Evolutionary conservation across 2,329 filamentous ascomycete genomes (phyloP), one percentile per base, ranked within the genome.

Genomic region (Exophiala sideris): DNA sequence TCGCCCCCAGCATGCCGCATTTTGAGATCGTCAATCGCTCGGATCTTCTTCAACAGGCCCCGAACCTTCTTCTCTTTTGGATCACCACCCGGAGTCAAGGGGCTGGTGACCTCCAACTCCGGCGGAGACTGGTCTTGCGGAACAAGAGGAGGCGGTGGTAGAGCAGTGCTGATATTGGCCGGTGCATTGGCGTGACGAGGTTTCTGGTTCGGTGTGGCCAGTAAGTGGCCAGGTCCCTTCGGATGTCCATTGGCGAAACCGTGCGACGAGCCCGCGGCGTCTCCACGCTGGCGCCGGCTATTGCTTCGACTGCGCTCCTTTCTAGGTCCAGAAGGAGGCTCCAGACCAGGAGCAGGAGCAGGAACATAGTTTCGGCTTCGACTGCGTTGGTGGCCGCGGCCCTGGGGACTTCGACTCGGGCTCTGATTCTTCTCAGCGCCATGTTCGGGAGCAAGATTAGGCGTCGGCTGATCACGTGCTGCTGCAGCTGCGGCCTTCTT

Each of bases 1-100:
- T 99, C 94, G 4, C 92, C 92, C 33, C 87, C 86, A 2, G 92
- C 94, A 62, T 91, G 85, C 52, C 94, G 85, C 91, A 97, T 96
- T 79, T 97, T 96, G 58, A 99, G 77, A 70, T 99, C 94, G 69
- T 99, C 94, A 68, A 99, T 99, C 9, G 94, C 94, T 16, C 94
- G 85, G 59, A 99, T 88, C 81, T 99, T 99, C 83, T 99, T 99
- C 70, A 96, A 81, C 59, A 99, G 79, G 56, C 89, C 89, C 52
- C 94, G 82, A 58, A 96, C 83, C 79, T 97, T 99, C 84, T 97
- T 99, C 41, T 95, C 91, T 21, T 48, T 46, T n/a, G 88, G 85
- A 75, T 82, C 69, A 62, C 82, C 67, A 8, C 64, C 67, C 3
- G 65, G 58, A 9, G 66, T 63, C 2, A 65, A 53, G 14, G 67